Evolutionary conservation across 345 rosid genomes (phyloP).

Genomic region (Gossypium herbaceum): DNA sequence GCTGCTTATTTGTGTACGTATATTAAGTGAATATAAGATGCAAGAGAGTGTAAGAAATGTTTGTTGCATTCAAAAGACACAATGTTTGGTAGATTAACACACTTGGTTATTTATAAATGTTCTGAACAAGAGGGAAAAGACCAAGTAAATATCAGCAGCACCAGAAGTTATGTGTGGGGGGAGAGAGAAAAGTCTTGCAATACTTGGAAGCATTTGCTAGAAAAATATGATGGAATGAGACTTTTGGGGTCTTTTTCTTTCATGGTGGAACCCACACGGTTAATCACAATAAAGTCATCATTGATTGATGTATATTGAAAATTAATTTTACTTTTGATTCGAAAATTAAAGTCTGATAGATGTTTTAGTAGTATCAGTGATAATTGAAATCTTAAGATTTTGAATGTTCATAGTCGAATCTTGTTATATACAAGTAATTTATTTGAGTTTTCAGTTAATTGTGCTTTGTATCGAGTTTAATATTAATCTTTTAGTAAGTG

Average conservation of each 20-base stretch:
- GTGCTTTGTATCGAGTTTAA: too few species aligned
- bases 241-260: not conserved
- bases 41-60: not conserved
- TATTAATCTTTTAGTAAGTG: too few species aligned
- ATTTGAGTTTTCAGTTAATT: too few species aligned
- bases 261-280: constrained; percentile 51
- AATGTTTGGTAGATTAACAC: not conserved
- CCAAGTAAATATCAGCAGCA: constrained; percentile 10
- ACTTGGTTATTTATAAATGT: not conserved
- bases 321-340: too few species aligned
- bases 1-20: too few species aligned
- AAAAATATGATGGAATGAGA: not conserved
- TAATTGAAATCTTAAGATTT: too few species aligned
- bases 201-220: not conserved
- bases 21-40: not conserved
- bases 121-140: not conserved
- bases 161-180: too few species aligned
- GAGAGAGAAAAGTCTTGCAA: too few species aligned
- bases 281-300: constrained; percentile 19
- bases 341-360: too few species aligned
- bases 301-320: not conserved
- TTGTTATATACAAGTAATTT: too few species aligned
- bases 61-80: not conserved
- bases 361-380: too few species aligned
- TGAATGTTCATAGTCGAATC: too few species aligned